Conservation (phyloP, 371 early-diverging fungal genomes). For the Mortierella sp. region DNA sequence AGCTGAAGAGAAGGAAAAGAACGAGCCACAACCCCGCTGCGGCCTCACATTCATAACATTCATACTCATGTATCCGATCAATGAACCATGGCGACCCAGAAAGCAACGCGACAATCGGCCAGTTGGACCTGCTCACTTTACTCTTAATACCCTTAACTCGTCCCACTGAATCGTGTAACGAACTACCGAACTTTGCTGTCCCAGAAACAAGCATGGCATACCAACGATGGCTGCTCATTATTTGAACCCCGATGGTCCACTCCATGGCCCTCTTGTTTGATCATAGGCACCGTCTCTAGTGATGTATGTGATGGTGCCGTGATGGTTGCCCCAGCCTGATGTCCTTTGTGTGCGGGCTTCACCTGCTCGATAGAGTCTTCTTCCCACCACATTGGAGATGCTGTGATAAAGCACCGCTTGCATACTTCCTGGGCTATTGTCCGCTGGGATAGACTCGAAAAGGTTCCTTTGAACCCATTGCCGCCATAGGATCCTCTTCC, state of each 20-base stretch:
- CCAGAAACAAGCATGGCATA: slow-evolving; percentile 47
- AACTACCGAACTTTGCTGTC: slow-evolving; percentile 5
- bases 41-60: too few species aligned
- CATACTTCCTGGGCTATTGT: slow-evolving; percentile 31
- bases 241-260: neutral
- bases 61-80: too few species aligned
- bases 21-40: too few species aligned
- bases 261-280: slow-evolving; percentile 10
- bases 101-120: too few species aligned
- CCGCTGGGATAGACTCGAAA: slow-evolving; percentile 10
- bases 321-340: neutral
- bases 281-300: too few species aligned
- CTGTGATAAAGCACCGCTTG: slow-evolving; percentile 41
- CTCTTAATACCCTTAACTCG: too few species aligned
- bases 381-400: slow-evolving; percentile 60
- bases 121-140: too few species aligned
- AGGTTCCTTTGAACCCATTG: slow-evolving; percentile 11
- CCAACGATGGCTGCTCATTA: slow-evolving; percentile 12
- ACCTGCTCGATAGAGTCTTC: slow-evolving; percentile 1
- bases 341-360: neutral
- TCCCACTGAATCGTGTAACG: too few species aligned
- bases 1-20: too few species aligned
- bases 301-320: slow-evolving; percentile 9
- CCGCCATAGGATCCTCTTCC: slow-evolving; percentile 22
- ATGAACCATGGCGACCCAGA: too few species aligned